Evolutionary conservation across 208 protist genomes (phyloP), one percentile per base, ranked within the genome.

Genomic region (Angomonas ambiguus): DNA sequence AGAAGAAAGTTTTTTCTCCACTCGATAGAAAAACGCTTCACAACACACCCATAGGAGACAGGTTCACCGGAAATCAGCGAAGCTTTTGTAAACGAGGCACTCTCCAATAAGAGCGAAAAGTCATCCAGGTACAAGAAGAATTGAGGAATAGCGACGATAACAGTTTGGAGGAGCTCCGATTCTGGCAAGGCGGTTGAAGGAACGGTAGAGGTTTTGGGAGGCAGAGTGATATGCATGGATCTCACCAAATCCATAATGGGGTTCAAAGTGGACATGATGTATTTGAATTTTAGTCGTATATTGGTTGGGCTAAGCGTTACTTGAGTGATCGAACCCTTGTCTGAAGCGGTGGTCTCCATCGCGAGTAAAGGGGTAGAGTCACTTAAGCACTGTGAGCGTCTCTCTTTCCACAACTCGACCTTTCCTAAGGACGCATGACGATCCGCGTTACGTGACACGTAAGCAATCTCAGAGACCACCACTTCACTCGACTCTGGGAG

Each of bases 1-100:
- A 59, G 53, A 22, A 59, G 34, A 31, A 59, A 59, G 25, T 30
- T 28, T 30, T 59, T 59, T n/a, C 34, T 59, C 53, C 53, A 59
- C 10, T 59, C 53, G 28, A 59, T 59, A 4, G 53, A 59, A 13
- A 59, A 3, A 28, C 13, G 4, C 13, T 20, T 32, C 24, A 31
- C 53, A 2, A 59, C 53, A 3, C 24, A n/a, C 4, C 53, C 53
- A 28, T 59, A 30, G 6, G 20, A n/a, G 4, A 28, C 16, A 3
- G 20, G 24, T 28, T 22, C 3, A 5, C 3, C 34, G 10, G 24
- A 2, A 28, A n/a, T n/a, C n/a, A 28, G 24, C 5, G 20, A 18
- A 30, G 24, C 28, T 30, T 20, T 5, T 4, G 53, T 59, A 13
- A 59, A 59, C 4, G 53, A 33, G 24, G 24, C 20, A 1, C 28